Evolutionary conservation across 1,139 yeast species (phyloP).

Genomic region (Arxiozyma heterogenica): DNA sequence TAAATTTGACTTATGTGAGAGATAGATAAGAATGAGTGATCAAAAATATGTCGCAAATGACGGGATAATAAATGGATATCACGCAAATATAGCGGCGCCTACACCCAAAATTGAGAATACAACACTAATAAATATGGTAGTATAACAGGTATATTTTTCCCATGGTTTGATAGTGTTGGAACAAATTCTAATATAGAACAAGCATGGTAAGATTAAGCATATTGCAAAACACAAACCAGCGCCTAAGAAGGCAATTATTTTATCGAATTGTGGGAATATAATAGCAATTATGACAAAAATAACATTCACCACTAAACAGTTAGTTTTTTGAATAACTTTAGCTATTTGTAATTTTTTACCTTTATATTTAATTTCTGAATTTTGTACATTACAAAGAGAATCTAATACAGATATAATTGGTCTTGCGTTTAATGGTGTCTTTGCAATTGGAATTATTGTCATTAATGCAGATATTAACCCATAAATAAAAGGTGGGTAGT

Average conservation of each 20-base stretch:
- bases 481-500: conserved; percentile 63
- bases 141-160: conserved; percentile 36
- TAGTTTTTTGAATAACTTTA: conserved; percentile 19
- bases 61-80: not conserved
- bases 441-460: conserved; percentile 78
- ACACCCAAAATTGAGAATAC: conserved; percentile 46
- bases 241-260: conserved; percentile 75
- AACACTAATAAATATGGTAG: conserved; percentile 41
- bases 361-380: conserved; percentile 18
- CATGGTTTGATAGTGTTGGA: conserved; percentile 36
- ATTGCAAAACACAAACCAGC: conserved; percentile 72
- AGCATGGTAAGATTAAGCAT: conserved; percentile 68
- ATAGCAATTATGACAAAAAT: conserved; percentile 45
- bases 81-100: conserved; percentile 36
- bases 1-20: not conserved
- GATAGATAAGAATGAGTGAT: not conserved
- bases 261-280: conserved; percentile 67
- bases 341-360: conserved; percentile 10
- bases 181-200: conserved; percentile 58
- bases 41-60: not conserved
- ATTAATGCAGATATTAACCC: conserved; percentile 59
- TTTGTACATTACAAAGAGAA: conserved; percentile 33
- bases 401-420: conserved; percentile 74
- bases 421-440: conserved; percentile 77
- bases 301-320: conserved; percentile 36